Evolutionary conservation across 768 basidiomycete species (phyloP).

Genomic region (Grammothele lineata): DNA sequence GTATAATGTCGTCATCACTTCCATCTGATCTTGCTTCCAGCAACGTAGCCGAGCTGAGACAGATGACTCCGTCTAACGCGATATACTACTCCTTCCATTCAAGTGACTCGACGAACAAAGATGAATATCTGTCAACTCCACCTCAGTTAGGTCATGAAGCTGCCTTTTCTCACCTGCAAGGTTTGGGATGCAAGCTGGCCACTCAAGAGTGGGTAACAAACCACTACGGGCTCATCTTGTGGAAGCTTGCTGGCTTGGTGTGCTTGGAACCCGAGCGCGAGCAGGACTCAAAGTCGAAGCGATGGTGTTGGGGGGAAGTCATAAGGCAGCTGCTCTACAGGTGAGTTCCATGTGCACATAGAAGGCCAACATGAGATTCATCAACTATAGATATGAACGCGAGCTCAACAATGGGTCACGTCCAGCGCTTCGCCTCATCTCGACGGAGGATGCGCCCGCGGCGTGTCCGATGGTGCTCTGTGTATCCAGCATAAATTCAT

Average conservation of each 20-base stretch:
- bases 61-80: constrained; percentile 53
- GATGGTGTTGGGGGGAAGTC: constrained; percentile 84
- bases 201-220: constrained; percentile 86
- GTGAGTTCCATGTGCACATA: constrained; percentile 40
- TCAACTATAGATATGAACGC: constrained; percentile 69
- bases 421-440: constrained; percentile 76
- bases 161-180: constrained; percentile 51
- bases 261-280: constrained; percentile 64
- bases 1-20: no score
- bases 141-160: constrained; percentile 43
- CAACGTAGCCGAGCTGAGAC: constrained; percentile 44
- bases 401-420: constrained; percentile 77
- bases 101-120: constrained; percentile 1
- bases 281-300: constrained; percentile 36
- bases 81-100: constrained; percentile 57
- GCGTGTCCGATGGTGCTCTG: constrained; percentile 81
- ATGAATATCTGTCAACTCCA: constrained; percentile 8
- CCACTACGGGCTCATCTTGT: constrained; percentile 86
- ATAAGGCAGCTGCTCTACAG: constrained; percentile 82
- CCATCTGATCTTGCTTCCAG: constrained; percentile 29
- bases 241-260: constrained; percentile 91
- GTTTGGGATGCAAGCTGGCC: constrained; percentile 60
- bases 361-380: not conserved
- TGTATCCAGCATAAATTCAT: constrained; percentile 61
- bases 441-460: constrained; percentile 78